phyloP scores from a whole-genome alignment of 2,329 filamentous ascomycete genomes.

The Penicillium sp. region DNA sequence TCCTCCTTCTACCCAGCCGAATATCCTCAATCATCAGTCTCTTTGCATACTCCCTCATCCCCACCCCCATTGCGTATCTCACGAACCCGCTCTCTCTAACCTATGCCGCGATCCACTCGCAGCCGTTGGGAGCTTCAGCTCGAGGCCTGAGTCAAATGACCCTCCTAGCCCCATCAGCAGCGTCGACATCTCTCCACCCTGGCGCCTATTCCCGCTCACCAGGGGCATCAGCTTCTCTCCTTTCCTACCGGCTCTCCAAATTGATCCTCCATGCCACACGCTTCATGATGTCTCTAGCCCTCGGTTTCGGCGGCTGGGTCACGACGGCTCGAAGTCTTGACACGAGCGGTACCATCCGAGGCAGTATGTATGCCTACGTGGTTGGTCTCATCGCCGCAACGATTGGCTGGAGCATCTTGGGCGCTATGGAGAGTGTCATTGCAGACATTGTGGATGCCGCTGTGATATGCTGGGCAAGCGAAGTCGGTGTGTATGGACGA shows the following conservation, averaged over 20 bases:
- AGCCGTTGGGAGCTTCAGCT: conserved; percentile 77
- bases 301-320: conserved; percentile 97
- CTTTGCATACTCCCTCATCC: conserved; percentile 78
- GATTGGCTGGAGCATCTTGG: conserved; percentile 92
- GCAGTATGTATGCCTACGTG: conserved; percentile 92
- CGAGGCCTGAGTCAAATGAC: conserved; percentile 81
- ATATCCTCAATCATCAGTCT: conserved; percentile 72
- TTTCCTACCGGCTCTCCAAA: conserved; percentile 90
- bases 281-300: conserved; percentile 85
- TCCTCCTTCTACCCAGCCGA: conserved; percentile 80
- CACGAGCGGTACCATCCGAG: conserved; percentile 59
- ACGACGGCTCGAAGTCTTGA: conserved; percentile 81
- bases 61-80: conserved; percentile 81
- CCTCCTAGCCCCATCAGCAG: conserved; percentile 73
- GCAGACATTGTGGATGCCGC: conserved; percentile 87
- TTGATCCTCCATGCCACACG: conserved; percentile 88
- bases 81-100: conserved; percentile 93
- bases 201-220: conserved; percentile 50
- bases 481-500: conserved; percentile 69
- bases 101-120: conserved; percentile 91
- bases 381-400: conserved; percentile 90
- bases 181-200: conserved; percentile 67
- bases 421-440: conserved; percentile 86
- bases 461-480: conserved; percentile 93
- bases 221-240: conserved; percentile 60